Evolutionary conservation across 331 rosid genomes (phyloP), one percentile per base, ranked within the genome.

Genomic region (Rosa hybrid): DNA sequence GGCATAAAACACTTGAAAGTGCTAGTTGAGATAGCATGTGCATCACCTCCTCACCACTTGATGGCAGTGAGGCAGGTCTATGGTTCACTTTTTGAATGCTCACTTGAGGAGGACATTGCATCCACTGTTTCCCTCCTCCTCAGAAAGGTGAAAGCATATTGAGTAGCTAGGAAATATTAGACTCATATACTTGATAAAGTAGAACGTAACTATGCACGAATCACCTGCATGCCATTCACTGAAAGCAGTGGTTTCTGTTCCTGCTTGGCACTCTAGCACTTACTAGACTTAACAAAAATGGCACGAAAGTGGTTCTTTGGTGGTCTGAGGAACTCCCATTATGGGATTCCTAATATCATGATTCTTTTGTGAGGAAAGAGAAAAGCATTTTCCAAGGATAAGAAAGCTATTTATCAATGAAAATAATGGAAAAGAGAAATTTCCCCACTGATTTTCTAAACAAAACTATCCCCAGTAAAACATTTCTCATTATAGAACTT

Each of bases 71-170:
- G 97, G 85, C 89, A 89, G 82, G 87, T 85, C 21, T 96, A 96
- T 73, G 82, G 90, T 75, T 85, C 90, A 85, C 89, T 92, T 30
- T 93, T 78, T 65, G 89, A 92, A 73, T 84, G 90, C 80, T 91
- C 99, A 1, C 90, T 96, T 34, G 99, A 96, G 84, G 99, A 96
- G 84, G 98, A 92, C 73, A 89, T 96, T 82, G 76, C 79, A 71
- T 81, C 90, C 23, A 64, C 80, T 17, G 83, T 93, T 79, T 60
- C 92, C 81, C 74, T 68, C 44, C 91, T 97, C 17, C 86, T 87
- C 75, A 82, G 83, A 85, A 90, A 93, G 94, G 99, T 96, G 89
- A 73, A 69, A 75, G 2, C 64, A 49, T 49, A 30, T 45, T 27
- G 41, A 27, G 34, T 45, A 12, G 20, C 48, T 63, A 53, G 68